A percentile compares a stretch with the other conserved stretches of the same genome.
phyloP scores from a whole-genome alignment of 768 basidiomycete genomes.

The Cystobasidium tubakii region DNA sequence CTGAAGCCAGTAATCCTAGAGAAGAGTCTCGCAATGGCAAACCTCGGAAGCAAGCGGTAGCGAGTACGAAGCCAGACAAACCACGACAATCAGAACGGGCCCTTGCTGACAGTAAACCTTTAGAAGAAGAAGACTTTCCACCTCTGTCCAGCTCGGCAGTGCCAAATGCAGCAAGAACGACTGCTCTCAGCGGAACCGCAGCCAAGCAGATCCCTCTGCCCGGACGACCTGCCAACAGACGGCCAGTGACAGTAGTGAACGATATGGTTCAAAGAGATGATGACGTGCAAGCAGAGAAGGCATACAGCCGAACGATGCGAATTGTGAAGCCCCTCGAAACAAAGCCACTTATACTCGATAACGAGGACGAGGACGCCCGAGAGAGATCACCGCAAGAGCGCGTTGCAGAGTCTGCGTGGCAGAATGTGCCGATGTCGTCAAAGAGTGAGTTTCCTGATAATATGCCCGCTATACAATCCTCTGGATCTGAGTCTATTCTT shows the following conservation, averaged over 20 bases:
- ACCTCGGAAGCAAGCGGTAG: neutral
- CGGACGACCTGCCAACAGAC: slow-evolving; percentile 2
- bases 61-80: too few species aligned
- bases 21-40: too few species aligned
- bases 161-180: neutral
- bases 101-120: too few species aligned
- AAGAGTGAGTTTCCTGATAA: neutral
- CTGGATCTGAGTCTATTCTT: too few species aligned
- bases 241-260: slow-evolving; percentile 9
- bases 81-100: too few species aligned
- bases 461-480: too few species aligned
- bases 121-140: neutral
- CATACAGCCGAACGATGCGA: slow-evolving; percentile 25
- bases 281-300: neutral
- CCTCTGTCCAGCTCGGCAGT: neutral
- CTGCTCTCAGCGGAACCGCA: neutral
- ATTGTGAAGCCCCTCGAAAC: slow-evolving; percentile 20
- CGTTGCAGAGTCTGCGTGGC: slow-evolving; percentile 12
- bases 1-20: neutral
- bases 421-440: slow-evolving; percentile 5
- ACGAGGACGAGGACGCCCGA: neutral
- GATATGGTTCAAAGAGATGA: slow-evolving; percentile 28
- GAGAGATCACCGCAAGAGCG: slow-evolving; percentile 1
- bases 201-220: slow-evolving; percentile 8
- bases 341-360: slow-evolving; percentile 3